Base-by-base conservation (phyloP, 2,329 filamentous ascomycete genomes). In the Talaromyces sp. region DNA sequence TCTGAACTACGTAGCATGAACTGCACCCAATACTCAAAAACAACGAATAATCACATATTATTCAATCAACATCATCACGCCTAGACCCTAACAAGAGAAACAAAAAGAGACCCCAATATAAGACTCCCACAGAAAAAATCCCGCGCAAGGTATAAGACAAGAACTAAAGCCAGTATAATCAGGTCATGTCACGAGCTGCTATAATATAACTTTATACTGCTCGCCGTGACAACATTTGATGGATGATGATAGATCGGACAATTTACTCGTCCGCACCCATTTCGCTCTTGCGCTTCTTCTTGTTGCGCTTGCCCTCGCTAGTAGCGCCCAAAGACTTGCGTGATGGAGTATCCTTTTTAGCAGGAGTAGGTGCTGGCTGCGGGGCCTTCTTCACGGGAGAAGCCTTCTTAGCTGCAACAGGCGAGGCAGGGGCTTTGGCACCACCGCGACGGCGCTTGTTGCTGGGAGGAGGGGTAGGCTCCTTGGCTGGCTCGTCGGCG, bases 261-360 rank as follows among this genome's bases (percentile, higher is more conserved):
- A 34, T 47, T 53, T 69, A 74, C 63, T 73, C 71, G 15, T 72
- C 69, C 29, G 36, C 67, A 34, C 53, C 70, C 40, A 68, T 75
- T 67, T 81, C 79, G 69, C 79, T 81, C 78, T 81, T 82, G 68
- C 78, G 76, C 79, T 82, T 83, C 76, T 82, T 83, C 70, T 75
- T 76, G 43, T 70, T 71, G 68, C 76, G 76, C 71, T 77, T 79
- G 49, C 63, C 67, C 19, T 78, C 76, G 1, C 70, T 69, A 4
- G 68, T 17, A 17, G 27, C 43, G 19, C 31, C 70, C 51, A 74
- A 72, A 15, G 73, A 66, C 60, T 77, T 76, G 56, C 74, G 72
- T 56, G 72, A 72, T 15, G 72, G 67, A 29, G 72, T 65, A 17
- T 65, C 65, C 53, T 71, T 79, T 65, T 77, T 77, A 69, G 71